Conservation (phyloP, 2,329 filamentous ascomycete species). For the Sporothrix brasiliensis region DNA sequence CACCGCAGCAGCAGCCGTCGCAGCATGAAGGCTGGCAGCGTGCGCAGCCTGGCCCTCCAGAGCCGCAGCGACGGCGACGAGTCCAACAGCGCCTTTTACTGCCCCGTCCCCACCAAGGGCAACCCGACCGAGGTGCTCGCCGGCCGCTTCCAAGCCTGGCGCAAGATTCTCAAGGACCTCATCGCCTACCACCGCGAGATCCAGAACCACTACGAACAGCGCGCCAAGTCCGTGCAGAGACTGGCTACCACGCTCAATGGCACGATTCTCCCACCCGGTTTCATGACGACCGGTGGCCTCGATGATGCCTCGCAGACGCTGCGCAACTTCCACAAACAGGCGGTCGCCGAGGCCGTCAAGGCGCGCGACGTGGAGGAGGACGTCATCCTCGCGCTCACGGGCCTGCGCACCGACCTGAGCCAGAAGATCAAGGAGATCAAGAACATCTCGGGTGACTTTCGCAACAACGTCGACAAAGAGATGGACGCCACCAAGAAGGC, state of each 20-base stretch:
- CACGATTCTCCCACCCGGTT: slow-evolving; percentile 71
- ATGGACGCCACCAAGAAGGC: slow-evolving; percentile 81
- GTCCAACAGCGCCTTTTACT: slow-evolving; percentile 81
- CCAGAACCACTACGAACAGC: slow-evolving; percentile 82
- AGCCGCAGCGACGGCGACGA: slow-evolving; percentile 69
- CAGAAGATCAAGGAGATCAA: slow-evolving; percentile 99
- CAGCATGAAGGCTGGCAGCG: slow-evolving; percentile 83
- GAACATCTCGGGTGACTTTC: slow-evolving; percentile 88
- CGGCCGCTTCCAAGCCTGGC: slow-evolving; percentile 91
- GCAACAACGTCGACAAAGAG: slow-evolving; percentile 94
- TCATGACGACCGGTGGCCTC: slow-evolving; percentile 80
- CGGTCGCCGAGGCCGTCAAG: slow-evolving; percentile 80
- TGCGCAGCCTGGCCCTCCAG: slow-evolving; percentile 75
- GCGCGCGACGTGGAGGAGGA: slow-evolving; percentile 88
- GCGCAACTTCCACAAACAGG: slow-evolving; percentile 78
- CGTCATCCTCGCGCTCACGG: slow-evolving; percentile 83
- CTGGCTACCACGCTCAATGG: slow-evolving; percentile 84
- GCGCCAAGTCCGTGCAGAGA: slow-evolving; percentile 79
- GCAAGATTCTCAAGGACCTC: slow-evolving; percentile 91
- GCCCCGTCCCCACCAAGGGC: slow-evolving; percentile 83
- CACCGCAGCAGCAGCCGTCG: slow-evolving; percentile 78
- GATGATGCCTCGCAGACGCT: slow-evolving; percentile 83
- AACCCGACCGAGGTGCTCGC: slow-evolving; percentile 87
- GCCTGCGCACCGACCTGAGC: slow-evolving; percentile 81
- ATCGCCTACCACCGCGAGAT: slow-evolving; percentile 94